Evolutionary conservation across 208 protist genomes (phyloP), one percentile per base, ranked within the genome.

Genomic region (Leishmania guyanensis): DNA sequence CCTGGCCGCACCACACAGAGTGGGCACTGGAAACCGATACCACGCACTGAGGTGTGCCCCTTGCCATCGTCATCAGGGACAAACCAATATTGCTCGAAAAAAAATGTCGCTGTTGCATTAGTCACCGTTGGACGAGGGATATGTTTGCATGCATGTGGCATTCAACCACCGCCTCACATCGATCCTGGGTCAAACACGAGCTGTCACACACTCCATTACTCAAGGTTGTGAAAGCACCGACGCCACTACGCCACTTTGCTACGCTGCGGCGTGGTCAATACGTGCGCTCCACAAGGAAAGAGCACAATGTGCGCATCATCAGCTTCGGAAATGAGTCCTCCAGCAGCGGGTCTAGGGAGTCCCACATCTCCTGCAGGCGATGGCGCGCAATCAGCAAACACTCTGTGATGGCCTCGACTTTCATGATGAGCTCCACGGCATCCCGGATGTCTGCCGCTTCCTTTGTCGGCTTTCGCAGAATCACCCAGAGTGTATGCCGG

Each of bases 221-320:
- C 16, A 6, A 71, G 39, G 39, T 6, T 6, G 6, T 48, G 39
- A 46, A 5, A n/a, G 39, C 66, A 71, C 14, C 66, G 39, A 17
- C 0, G 39, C 26, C 16, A 50, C 39, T 17, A n/a, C 16, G 17
- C 39, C 66, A 22, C 66, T 71, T 16, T 22, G 66, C 66, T 71
- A 71, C 29, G 10, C 39, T 71, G 17, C 66, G 20, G 26, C 8
- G 10, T 75, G n/a, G 36, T 81, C 86, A 89, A 43, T 76, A 83
- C 2, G 70, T 85, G 33, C 72, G 75, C 17, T 89, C 73, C 20
- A 82, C 75, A 3, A 94, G 43, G 54, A 82, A 91, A 14, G 39
- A 72, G 70, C 89, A 93, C 48, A 94, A 91, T 8, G 85, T 85
- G 39, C 81, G 74, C 83, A 94, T 86, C 80, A 92, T 83, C 56